A percentile compares a stretch with the other conserved stretches of the same genome.
Conservation (phyloP, 768 basidiomycete genomes). For the Tulasnella sp. region DNA sequence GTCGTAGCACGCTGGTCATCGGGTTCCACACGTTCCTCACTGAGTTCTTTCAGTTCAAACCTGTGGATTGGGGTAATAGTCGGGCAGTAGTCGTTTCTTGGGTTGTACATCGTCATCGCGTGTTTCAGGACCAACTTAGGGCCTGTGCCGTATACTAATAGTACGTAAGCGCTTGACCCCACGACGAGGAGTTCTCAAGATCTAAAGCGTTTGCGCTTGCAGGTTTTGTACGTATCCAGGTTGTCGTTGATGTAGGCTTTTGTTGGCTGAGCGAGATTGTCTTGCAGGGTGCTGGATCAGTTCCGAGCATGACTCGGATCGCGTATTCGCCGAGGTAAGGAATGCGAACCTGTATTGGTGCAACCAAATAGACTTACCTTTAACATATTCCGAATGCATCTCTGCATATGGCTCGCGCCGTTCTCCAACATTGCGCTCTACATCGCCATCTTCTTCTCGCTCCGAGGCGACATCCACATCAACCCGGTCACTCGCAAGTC, state of each 20-base stretch:
- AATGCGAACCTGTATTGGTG: neutral
- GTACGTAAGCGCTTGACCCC: neutral
- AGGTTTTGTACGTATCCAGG: neutral
- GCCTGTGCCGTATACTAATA: neutral
- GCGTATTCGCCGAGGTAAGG: slow-evolving; percentile 6
- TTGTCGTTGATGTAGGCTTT: neutral
- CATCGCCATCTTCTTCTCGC: slow-evolving; percentile 8
- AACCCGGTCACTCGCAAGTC: slow-evolving; percentile 3
- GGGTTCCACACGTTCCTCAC: slow-evolving; percentile 11
- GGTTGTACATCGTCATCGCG: neutral
- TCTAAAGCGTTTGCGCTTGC: neutral
- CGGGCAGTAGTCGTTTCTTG: slow-evolving; percentile 10
- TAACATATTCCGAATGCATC: neutral
- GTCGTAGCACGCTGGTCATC: slow-evolving; percentile 6
- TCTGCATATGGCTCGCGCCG: slow-evolving; percentile 5
- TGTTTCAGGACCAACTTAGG: neutral
- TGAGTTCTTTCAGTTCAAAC: slow-evolving; percentile 3
- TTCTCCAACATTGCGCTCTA: slow-evolving; percentile 5
- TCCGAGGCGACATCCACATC: slow-evolving; percentile 13
- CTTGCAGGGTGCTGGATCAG: slow-evolving; percentile 16
- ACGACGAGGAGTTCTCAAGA: too few species aligned
- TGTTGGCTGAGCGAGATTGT: neutral
- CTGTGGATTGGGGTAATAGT: slow-evolving; percentile 4
- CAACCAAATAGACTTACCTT: neutral
- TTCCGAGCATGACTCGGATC: neutral